phyloP scores from a whole-genome alignment of 805 yeast genomes.

The Spathaspora gorwiae region DNA sequence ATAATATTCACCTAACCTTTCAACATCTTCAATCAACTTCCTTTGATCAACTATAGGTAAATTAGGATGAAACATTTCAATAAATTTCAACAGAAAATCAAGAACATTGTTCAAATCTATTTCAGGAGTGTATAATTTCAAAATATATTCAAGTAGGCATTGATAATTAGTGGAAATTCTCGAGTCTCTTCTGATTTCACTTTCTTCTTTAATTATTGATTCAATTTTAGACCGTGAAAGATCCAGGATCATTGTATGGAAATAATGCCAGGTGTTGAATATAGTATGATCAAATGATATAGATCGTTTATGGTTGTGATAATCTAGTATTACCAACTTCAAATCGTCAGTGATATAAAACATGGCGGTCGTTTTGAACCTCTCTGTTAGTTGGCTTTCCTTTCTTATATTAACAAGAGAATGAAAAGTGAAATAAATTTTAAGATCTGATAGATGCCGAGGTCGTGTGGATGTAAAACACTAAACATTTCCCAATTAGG shows the following conservation, averaged over 20 bases:
- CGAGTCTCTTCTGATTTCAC: background rate
- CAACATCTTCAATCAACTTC: background rate
- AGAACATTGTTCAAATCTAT: slow-evolving; percentile 1
- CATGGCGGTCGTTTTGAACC: background rate
- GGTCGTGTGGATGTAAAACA: background rate
- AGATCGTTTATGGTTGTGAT: slow-evolving; percentile 6
- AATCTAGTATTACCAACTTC: slow-evolving; percentile 6
- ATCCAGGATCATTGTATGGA: slow-evolving; percentile 3
- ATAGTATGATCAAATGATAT: slow-evolving; percentile 2
- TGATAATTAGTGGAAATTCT: background rate
- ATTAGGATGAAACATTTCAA: background rate
- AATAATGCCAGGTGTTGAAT: slow-evolving; percentile 2
- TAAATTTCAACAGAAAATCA: background rate
- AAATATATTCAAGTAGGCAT: background rate
- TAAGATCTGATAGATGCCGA: background rate
- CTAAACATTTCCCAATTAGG: too few relatives aligned
- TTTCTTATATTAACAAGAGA: too few relatives aligned
- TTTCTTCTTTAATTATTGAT: background rate
- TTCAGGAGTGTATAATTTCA: background rate
- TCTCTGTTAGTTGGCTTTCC: background rate
- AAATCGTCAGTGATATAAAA: slow-evolving; percentile 5
- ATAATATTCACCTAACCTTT: background rate
- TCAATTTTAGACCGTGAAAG: background rate
- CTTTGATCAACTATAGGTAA: background rate
- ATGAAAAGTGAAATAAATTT: background rate